Conservation (phyloP, 345 rosid species). For the Gynandropsis gynandra region DNA sequence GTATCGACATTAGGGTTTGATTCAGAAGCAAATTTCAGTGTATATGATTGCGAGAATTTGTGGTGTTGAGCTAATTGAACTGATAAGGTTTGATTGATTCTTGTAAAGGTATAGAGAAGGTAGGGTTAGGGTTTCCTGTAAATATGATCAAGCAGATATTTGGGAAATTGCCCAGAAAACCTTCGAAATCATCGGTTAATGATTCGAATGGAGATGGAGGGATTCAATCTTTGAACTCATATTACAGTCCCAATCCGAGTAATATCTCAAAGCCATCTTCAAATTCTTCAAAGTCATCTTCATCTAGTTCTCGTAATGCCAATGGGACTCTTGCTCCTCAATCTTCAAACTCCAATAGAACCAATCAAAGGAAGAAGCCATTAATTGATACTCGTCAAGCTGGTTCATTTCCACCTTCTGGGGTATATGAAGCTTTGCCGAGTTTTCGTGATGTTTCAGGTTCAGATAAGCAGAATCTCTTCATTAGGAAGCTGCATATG, state of each 20-base stretch:
- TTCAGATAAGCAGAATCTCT: constrained; percentile 57
- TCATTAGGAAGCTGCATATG: constrained; percentile 51
- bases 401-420: constrained; percentile 28
- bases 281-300: constrained; percentile 31
- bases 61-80: constrained; percentile 9
- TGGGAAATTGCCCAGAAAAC: constrained; percentile 52
- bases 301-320: constrained; percentile 32
- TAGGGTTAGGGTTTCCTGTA: constrained; percentile 18
- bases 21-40: background rate
- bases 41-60: too few species aligned
- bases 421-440: constrained; percentile 51
- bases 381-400: constrained; percentile 23
- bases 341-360: constrained; percentile 24
- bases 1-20: constrained; percentile 1
- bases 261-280: constrained; percentile 29
- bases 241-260: constrained; percentile 26
- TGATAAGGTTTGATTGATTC: constrained; percentile 6
- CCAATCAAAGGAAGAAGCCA: constrained; percentile 38
- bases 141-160: constrained; percentile 58
- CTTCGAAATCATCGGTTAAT: constrained; percentile 41
- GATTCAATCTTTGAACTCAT: constrained; percentile 8
- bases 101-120: constrained; percentile 3
- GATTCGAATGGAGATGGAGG: constrained; percentile 31
- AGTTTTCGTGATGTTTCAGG: constrained; percentile 61
- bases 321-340: constrained; percentile 37